phyloP scores from a whole-genome alignment of 2,329 filamentous ascomycete species.

The Fonsecaea pedrosoi region DNA sequence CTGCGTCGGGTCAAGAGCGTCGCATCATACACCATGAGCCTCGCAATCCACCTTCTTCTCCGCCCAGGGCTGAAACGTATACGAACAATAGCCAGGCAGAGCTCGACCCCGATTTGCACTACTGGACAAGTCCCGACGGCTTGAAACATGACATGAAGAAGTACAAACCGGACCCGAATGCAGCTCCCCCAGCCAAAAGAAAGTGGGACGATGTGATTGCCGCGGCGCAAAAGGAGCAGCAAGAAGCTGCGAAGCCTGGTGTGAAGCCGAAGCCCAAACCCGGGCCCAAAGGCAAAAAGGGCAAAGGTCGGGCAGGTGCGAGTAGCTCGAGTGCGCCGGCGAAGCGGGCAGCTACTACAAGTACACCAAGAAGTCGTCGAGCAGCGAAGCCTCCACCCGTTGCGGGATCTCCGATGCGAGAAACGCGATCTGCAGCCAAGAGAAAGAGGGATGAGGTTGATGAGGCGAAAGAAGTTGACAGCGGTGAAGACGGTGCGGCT shows the following conservation, averaged over 20 bases:
- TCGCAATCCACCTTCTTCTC: not conserved
- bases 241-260: not conserved
- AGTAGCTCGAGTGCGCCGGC: not conserved
- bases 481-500: not conserved
- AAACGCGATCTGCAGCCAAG: constrained; percentile 5
- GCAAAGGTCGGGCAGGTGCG: not conserved
- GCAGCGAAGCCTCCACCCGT: not conserved
- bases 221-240: not conserved
- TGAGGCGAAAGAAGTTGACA: not conserved
- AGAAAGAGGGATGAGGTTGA: not conserved
- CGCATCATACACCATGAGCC: not conserved
- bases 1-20: not conserved
- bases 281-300: not conserved
- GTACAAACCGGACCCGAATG: not conserved
- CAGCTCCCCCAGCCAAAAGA: not conserved
- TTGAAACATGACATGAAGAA: constrained; percentile 2
- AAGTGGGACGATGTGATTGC: not conserved
- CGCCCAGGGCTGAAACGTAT: not conserved
- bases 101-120: not conserved
- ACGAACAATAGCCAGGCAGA: not conserved
- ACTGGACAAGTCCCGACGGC: not conserved
- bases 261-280: not conserved
- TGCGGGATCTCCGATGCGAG: not conserved
- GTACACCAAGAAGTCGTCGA: not conserved
- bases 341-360: not conserved